These are phyloP conservation scores for Apiotrichum brassicae DNA, from an alignment of 1,284 basidiomycete species.

Conservation along the genomic window DNA sequence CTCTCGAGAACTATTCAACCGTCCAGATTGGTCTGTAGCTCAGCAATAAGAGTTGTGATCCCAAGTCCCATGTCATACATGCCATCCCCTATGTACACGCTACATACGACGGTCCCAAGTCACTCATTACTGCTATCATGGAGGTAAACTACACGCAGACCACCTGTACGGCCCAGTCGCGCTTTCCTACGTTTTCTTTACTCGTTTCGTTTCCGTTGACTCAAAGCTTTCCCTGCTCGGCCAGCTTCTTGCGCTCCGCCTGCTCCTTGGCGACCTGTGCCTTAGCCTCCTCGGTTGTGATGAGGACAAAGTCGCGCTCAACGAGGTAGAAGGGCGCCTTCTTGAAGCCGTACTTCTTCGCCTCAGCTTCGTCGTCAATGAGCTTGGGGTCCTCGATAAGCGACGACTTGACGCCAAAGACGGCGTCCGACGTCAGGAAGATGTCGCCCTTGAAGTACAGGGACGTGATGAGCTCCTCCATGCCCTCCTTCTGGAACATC, in stretches of 20 bases:
- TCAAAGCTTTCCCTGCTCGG: no score
- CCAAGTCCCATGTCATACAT: no score
- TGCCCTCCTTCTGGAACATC: conserved; percentile 60
- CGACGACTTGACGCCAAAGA: conserved; percentile 21
- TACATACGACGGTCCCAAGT: no score
- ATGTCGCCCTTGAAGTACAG: conserved; percentile 65
- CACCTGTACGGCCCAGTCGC: no score
- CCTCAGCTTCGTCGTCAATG: conserved; percentile 15
- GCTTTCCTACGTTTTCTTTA: no score
- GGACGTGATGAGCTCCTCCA: conserved; percentile 64
- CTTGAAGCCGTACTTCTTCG: conserved; percentile 19
- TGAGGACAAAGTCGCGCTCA: conserved; percentile 21
- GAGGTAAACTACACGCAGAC: no score
- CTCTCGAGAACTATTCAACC: no score
- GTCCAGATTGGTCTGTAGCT: no score
- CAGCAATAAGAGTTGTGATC: no score
- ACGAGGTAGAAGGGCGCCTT: conserved; percentile 8
- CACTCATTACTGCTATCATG: no score
- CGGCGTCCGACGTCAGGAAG: conserved; percentile 21
- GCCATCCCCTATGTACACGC: no score
- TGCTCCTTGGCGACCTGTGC: conserved; percentile 6
- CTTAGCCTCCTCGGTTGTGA: conserved; percentile 16
- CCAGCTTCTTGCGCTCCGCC: background rate
- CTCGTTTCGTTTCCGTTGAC: no score
- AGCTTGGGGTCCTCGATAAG: conserved; percentile 15